Evolutionary conservation across 305 asterid species (phyloP).

Genomic region (Fraxinus paxiana): DNA sequence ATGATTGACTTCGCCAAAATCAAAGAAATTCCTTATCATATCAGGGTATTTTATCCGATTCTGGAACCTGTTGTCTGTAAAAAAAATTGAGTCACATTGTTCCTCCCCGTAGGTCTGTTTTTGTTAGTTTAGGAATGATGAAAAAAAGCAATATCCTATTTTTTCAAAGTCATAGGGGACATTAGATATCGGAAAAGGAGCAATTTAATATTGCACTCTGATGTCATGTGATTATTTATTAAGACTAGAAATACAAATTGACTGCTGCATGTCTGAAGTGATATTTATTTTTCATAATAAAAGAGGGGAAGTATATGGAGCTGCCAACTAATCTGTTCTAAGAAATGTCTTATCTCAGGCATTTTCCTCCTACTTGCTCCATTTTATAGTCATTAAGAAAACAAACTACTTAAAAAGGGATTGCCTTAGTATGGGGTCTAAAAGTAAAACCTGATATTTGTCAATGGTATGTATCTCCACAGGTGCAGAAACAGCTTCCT

Average conservation of each 20-base stretch:
- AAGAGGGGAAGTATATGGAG: not conserved
- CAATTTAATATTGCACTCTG: not conserved
- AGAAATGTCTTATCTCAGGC: not conserved
- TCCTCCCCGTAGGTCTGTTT: not conserved
- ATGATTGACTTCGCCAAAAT: not conserved
- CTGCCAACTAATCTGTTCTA: not conserved
- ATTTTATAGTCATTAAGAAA: constrained; percentile 3
- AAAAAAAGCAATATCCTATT: not conserved
- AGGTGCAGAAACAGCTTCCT: constrained; percentile 50
- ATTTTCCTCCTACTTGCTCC: not conserved
- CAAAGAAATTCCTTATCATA: not conserved
- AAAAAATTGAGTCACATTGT: not conserved
- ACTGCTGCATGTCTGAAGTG: not conserved
- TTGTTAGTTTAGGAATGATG: not conserved
- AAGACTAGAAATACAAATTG: not conserved
- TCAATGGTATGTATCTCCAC: constrained; percentile 94
- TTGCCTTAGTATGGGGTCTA: not conserved
- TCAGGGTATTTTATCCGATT: not conserved
- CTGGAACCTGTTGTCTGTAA: not conserved
- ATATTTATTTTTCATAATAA: not conserved
- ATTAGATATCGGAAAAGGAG: not conserved
- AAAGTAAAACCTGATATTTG: constrained; percentile 78
- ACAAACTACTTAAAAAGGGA: not conserved
- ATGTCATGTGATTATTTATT: not conserved
- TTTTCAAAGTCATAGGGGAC: not conserved